A percentile compares a stretch with the other conserved stretches of the same genome.
Conservation (phyloP, 139 green algal genomes). For the Closterium sp. region DNA sequence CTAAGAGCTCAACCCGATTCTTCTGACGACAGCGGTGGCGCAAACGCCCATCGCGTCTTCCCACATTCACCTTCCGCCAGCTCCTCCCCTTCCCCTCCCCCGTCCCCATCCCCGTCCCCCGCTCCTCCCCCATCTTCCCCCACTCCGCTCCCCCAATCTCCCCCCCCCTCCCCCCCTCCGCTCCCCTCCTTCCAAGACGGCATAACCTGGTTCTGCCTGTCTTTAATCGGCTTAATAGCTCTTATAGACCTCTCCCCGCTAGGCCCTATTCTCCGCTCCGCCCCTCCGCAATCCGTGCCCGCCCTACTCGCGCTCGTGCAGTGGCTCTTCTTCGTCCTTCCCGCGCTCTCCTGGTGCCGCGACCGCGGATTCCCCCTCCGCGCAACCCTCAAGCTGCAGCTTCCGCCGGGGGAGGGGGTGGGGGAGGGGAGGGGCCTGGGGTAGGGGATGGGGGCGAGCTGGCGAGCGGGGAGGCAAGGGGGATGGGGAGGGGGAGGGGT, state of each 20-base stretch:
- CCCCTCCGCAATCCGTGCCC: neutral
- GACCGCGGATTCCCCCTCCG: neutral
- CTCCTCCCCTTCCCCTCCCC: neutral
- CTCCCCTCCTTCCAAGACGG: neutral
- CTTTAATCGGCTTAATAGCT: neutral
- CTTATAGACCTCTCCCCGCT: neutral
- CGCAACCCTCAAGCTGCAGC: neutral
- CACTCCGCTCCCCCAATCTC: neutral
- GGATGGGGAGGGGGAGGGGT: neutral
- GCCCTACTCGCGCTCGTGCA: neutral
- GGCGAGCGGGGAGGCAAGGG: neutral
- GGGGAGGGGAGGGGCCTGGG: no score
- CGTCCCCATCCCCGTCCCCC: no score
- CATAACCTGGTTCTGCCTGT: neutral
- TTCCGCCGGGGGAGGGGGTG: neutral
- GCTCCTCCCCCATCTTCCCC: neutral
- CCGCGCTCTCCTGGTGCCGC: neutral
- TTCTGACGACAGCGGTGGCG: no score
- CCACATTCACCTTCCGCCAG: neutral
- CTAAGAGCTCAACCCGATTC: no score
- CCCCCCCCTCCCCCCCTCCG: neutral
- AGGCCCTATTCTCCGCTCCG: neutral
- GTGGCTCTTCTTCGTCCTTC: neutral
- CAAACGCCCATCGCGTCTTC: neutral
- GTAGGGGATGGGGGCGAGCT: neutral